Conservation (phyloP, 2,329 filamentous ascomycete species). For the Nemania serpens region DNA sequence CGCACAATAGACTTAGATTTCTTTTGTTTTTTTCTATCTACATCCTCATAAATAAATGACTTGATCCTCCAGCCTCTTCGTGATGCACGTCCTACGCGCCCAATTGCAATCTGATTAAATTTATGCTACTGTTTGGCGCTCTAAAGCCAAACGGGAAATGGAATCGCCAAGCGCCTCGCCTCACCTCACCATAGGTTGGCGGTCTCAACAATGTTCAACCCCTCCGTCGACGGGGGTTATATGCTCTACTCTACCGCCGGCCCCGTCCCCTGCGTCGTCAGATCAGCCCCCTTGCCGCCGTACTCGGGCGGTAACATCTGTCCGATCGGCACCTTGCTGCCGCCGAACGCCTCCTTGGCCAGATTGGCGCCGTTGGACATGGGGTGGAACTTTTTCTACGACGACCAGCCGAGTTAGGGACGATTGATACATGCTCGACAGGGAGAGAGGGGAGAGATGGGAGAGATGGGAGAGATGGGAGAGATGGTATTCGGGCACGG, state of each 20-base stretch:
- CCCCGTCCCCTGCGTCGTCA: slow-evolving; percentile 39
- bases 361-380: slow-evolving; percentile 75
- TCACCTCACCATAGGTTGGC: not conserved
- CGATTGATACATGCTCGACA: not conserved
- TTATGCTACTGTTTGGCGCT: not conserved
- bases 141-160: not conserved
- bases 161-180: not conserved
- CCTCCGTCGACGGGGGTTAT: not conserved
- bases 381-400: slow-evolving; percentile 73
- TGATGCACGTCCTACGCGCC: too few species aligned
- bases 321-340: slow-evolving; percentile 62
- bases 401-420: not conserved
- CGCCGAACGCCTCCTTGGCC: slow-evolving; percentile 57
- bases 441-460: not conserved
- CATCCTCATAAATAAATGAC: too few species aligned
- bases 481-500: not conserved
- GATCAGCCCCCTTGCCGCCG: slow-evolving; percentile 69
- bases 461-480: not conserved
- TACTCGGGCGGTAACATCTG: slow-evolving; percentile 74
- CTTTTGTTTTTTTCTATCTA: too few species aligned
- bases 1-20: too few species aligned
- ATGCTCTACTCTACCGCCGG: slow-evolving; percentile 33
- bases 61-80: too few species aligned
- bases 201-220: not conserved
- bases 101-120: slow-evolving; percentile 1